Conservation (phyloP, 208 protist species). For the Acanthamoeba rhysodes region DNA sequence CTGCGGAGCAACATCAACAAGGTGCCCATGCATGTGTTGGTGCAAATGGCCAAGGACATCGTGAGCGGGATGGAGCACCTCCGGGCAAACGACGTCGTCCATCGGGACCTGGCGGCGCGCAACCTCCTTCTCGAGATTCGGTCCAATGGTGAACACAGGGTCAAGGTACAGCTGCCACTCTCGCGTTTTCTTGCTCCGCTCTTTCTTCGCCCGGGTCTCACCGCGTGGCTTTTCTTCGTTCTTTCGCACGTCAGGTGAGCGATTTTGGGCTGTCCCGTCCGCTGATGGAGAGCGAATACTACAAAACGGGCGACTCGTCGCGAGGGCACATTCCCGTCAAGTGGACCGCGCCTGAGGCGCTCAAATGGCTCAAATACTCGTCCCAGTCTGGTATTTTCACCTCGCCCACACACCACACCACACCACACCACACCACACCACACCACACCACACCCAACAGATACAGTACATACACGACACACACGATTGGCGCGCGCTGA, state of each 20-base stretch:
- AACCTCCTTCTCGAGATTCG: constrained; percentile 67
- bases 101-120: constrained; percentile 57
- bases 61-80: constrained; percentile 67
- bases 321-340: constrained; percentile 55
- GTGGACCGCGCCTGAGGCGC: constrained; percentile 59
- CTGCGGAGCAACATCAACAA: constrained; percentile 46
- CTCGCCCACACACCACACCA: background rate
- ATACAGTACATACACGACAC: background rate
- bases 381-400: constrained; percentile 5
- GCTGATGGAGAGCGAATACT: constrained; percentile 56
- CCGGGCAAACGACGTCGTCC: constrained; percentile 45
- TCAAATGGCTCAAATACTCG: constrained; percentile 69
- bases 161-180: background rate
- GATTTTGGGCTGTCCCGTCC: constrained; percentile 63
- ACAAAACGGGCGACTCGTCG: background rate
- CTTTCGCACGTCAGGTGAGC: background rate
- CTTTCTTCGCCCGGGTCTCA: background rate
- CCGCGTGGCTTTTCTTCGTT: too few species aligned
- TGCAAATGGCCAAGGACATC: constrained; percentile 68
- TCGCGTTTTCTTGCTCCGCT: background rate
- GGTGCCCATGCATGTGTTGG: constrained; percentile 45
- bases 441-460: background rate
- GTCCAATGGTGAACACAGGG: constrained; percentile 19
- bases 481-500: too few species aligned
- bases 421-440: background rate